Evolutionary conservation across 441 rosid genomes (phyloP), one percentile per base, ranked within the genome.

Genomic region (Populus hybrid): DNA sequence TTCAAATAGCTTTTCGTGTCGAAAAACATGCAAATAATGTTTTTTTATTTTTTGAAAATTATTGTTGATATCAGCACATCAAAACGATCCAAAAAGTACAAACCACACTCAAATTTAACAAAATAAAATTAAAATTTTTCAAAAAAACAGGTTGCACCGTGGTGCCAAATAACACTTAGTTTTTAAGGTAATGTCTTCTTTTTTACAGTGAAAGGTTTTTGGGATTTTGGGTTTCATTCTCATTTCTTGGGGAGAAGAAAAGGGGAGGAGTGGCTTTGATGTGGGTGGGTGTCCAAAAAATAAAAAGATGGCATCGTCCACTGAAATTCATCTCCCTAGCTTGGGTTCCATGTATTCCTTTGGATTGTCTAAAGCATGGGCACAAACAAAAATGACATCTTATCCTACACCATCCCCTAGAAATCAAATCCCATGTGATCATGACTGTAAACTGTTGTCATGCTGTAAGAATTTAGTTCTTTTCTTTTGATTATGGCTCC

Each of bases 311-410:
- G 61, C 69, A 67, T 66, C 30, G 7, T 53, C 61, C 61, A 53
- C 61, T 53, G 6, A 50, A 50, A 53, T 53, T 16, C 1, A 53
- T 53, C 61, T 53, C 9, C 61, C 61, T 16, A 1, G 7, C 7
- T 0, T 53, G 61, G 61, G 61, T 30, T 53, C 2, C n/a, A 16
- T 18, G n/a, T 53, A 18, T 53, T 53, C n/a, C 61, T 53, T 6
- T 53, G 8, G 21, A 16, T 16, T 53, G 61, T 0, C 73, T 70
- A 30, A 16, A 32, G 71, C 64, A 67, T 65, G 53, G 46, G 57
- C 75, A 70, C 81, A 36, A 14, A 38, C 63, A 53, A 75, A 32
- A 71, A 40, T 71, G 79, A 78, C 79, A 78, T 28, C 81, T 61
- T 67, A 75, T 59, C 79, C 46, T 66, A 16, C 71, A 6, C 61